Evolutionary conservation across 2,329 filamentous ascomycete genomes (phyloP), one percentile per base, ranked within the genome.

Genomic region (Claviceps pusilla): DNA sequence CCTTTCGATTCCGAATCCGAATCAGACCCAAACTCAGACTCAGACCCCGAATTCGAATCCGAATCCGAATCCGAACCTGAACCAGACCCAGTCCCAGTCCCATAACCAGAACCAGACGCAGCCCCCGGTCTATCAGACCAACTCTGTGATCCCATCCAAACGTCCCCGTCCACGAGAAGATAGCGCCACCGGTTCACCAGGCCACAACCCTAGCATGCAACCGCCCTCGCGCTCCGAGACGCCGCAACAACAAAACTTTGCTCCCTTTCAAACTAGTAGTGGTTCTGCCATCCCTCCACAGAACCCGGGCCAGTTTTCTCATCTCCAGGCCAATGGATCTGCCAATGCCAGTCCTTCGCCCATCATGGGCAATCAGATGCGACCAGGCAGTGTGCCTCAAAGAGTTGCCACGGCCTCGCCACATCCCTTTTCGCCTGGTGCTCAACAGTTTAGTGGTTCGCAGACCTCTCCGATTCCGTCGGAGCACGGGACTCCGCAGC

Each of bases 371-470:
- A 89, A 85, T 65, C 90, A 94, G 63, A 74, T 84, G 66, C 80
- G 82, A 58, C 78, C 83, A 39, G 80, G 86, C 64, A 78, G 78
- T 62, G 82, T 86, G 14, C 83, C 84, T 43, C 87, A 89, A 65
- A 77, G 89, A 64, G 88, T 97, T 68, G 86, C 89, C 59, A 96
- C 91, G 48, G 86, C 89, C 47, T 97, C 93, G 37, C 91, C 93
- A 3, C 91, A 93, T 68, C 88, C 89, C 1, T 95, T 94, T 67
- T 90, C 87, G 1, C 86, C 87, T 16, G 83, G 83, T 55, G 77
- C 79, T 37, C 84, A 86, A 61, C 85, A 86, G 64, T 87, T 88
- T 62, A 78, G 76, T 35, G 57, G 52, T 42, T 70, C 78, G 16
- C 86, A 90, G 64, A 78, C 84, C 56, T 93, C 88, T 3, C 87